Conservation (phyloP, 768 basidiomycete genomes). For the Rhodosporidiobolus sp. region DNA sequence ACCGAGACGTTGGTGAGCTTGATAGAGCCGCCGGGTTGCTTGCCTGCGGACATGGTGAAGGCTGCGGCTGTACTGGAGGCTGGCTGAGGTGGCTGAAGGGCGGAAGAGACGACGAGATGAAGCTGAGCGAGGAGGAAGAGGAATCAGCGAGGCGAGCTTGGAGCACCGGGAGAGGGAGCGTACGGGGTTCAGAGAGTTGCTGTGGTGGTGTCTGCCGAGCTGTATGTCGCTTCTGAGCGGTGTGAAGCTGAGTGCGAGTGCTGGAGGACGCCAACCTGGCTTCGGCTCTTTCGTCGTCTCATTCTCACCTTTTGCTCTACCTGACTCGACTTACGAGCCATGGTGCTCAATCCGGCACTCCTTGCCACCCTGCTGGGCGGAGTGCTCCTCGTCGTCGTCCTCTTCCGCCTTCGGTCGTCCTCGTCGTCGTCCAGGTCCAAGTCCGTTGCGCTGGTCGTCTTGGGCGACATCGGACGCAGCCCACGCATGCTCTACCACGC, state of each 20-base stretch:
- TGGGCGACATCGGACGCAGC: constrained; percentile 92
- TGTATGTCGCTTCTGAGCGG: no score
- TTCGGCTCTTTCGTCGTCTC: not conserved
- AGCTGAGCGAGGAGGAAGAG: not conserved
- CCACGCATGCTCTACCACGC: constrained; percentile 99
- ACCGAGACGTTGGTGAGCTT: constrained; percentile 96
- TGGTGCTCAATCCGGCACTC: not conserved
- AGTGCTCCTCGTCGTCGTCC: not conserved
- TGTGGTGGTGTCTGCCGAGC: no score
- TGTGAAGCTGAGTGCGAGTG: no score
- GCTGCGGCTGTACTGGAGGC: not conserved
- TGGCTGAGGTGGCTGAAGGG: not conserved
- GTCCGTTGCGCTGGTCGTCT: constrained; percentile 81
- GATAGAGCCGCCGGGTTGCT: constrained; percentile 44
- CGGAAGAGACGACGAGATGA: not conserved
- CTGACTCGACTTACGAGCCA: not conserved
- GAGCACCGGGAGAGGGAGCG: not conserved
- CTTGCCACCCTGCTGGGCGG: not conserved
- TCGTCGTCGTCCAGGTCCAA: not conserved
- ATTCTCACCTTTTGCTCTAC: not conserved
- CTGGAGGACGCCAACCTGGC: not conserved
- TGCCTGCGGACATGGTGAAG: constrained; percentile 34
- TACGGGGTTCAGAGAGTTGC: no score
- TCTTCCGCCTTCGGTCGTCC: not conserved
- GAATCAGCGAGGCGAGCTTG: not conserved